Conservation (phyloP, 192 early-diverging fungal species). For the Kickxella alabastrina region DNA sequence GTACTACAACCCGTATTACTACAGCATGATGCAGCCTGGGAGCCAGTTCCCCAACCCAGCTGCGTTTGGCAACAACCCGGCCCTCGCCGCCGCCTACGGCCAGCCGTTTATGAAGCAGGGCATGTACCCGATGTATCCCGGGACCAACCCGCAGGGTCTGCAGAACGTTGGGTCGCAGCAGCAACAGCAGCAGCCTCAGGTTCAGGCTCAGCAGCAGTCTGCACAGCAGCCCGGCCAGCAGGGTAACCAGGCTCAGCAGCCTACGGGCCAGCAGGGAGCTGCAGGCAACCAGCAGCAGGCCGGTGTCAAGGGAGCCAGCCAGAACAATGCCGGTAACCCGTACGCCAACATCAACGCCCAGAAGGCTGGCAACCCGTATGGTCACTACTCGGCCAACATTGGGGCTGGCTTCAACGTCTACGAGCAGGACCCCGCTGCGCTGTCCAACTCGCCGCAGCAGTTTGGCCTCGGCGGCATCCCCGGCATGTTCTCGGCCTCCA, state of each 20-base stretch:
- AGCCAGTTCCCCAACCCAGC: constrained; percentile 71
- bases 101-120: constrained; percentile 89
- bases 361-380: constrained; percentile 46
- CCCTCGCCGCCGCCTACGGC: constrained; percentile 66
- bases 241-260: constrained; percentile 22
- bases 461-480: constrained; percentile 46
- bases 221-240: constrained; percentile 51
- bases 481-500: constrained; percentile 38
- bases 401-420: constrained; percentile 42
- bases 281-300: constrained; percentile 26
- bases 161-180: constrained; percentile 33
- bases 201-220: constrained; percentile 30
- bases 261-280: constrained; percentile 16
- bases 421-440: constrained; percentile 42
- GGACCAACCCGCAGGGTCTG: constrained; percentile 25
- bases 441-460: constrained; percentile 47
- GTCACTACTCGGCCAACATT: constrained; percentile 46
- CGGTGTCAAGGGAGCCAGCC: constrained; percentile 34
- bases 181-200: constrained; percentile 36
- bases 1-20: constrained; percentile 81
- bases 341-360: constrained; percentile 48
- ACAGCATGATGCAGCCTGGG: constrained; percentile 61
- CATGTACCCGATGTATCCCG: constrained; percentile 80
- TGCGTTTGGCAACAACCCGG: constrained; percentile 66
- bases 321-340: constrained; percentile 17